Percentiles rank a stretch among this genome's conserved stretches.
These are phyloP conservation scores for Kazachstania taianensis DNA, from an alignment of 805 yeast species.

Conservation along the genomic window DNA sequence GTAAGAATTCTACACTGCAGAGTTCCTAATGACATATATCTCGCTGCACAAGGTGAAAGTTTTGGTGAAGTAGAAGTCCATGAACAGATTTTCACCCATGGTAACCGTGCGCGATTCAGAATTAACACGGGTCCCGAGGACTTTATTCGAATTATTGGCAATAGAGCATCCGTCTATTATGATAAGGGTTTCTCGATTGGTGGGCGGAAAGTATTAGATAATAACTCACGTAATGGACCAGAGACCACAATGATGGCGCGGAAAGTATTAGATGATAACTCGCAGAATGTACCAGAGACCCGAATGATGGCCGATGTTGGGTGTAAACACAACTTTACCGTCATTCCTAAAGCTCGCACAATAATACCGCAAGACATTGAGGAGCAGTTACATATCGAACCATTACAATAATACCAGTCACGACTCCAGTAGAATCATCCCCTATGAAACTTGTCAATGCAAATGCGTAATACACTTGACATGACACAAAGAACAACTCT, in stretches of 20 bases:
- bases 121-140: slow-evolving; percentile 87
- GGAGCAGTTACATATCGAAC: slow-evolving; percentile 48
- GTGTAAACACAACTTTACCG: slow-evolving; percentile 18
- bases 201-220: slow-evolving; percentile 44
- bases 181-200: slow-evolving; percentile 79
- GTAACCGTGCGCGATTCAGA: slow-evolving; percentile 91
- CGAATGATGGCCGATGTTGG: slow-evolving; percentile 13
- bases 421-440: slow-evolving; percentile 72
- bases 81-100: slow-evolving; percentile 55
- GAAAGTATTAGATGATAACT: slow-evolving; percentile 27
- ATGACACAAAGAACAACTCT: slow-evolving; percentile 78
- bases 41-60: slow-evolving; percentile 94
- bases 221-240: slow-evolving; percentile 6
- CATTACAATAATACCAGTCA: slow-evolving; percentile 72
- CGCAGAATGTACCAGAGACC: slow-evolving; percentile 5
- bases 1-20: too few species aligned
- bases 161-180: slow-evolving; percentile 80
- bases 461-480: slow-evolving; percentile 59
- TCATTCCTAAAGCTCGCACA: slow-evolving; percentile 3
- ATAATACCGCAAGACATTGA: slow-evolving; percentile 1
- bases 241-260: slow-evolving; percentile 11
- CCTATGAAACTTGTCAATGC: slow-evolving; percentile 66
- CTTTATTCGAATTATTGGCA: slow-evolving; percentile 76
- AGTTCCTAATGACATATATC: too few species aligned
- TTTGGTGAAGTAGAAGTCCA: slow-evolving; percentile 92